phyloP scores from a whole-genome alignment of 441 rosid genomes.

The Adansonia madagascariensis region DNA sequence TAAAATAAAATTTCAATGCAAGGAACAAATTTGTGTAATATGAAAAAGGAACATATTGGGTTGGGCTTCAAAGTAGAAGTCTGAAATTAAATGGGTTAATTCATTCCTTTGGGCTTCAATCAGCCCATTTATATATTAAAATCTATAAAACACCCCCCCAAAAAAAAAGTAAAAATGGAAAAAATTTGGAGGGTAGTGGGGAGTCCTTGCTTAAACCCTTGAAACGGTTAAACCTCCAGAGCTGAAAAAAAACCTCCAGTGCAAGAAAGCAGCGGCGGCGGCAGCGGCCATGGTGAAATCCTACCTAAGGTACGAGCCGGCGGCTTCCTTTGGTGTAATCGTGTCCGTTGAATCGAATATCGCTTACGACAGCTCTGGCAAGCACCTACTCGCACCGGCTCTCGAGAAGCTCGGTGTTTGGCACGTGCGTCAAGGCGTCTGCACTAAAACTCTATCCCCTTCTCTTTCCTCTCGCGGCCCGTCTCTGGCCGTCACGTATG shows the following conservation, averaged over 20 bases:
- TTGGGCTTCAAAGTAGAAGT: background rate
- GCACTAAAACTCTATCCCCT: slow-evolving; percentile 63
- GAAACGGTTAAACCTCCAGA: background rate
- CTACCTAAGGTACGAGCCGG: slow-evolving; percentile 17
- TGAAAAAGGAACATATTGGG: background rate
- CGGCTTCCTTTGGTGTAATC: slow-evolving; percentile 12
- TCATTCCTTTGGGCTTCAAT: background rate
- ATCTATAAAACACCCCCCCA: background rate
- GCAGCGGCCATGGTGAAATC: slow-evolving; percentile 13
- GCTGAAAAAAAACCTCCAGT: background rate
- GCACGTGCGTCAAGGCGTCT: slow-evolving; percentile 91
- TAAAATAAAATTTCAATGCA: background rate
- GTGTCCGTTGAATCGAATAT: slow-evolving; percentile 20
- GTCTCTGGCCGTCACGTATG: slow-evolving; percentile 66
- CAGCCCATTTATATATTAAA: background rate
- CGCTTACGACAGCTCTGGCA: slow-evolving; percentile 15
- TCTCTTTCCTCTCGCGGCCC: slow-evolving; percentile 60
- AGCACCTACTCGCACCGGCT: slow-evolving; percentile 26
- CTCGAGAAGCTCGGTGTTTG: slow-evolving; percentile 86
- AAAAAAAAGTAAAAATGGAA: background rate
- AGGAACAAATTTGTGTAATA: background rate
- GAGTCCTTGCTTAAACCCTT: background rate
- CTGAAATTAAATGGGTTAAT: background rate
- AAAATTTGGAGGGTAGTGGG: background rate
- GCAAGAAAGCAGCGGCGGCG: background rate